These are phyloP conservation scores for Umbelopsis sp. DNA, from an alignment of 192 early-diverging fungal genomes.

Conservation along the genomic window DNA sequence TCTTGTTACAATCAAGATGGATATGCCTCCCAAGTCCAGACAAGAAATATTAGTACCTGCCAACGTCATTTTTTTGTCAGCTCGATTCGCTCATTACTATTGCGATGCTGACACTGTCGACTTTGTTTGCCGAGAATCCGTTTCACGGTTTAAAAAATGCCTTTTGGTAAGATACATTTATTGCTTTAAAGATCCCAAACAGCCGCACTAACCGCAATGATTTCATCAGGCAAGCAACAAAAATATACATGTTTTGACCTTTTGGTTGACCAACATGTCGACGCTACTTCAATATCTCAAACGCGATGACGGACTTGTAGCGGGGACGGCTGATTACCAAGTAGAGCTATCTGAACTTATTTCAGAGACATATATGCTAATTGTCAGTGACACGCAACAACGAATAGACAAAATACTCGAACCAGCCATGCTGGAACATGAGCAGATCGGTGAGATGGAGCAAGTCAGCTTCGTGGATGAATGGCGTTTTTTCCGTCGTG, in stretches of 20 bases:
- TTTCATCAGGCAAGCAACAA: constrained; percentile 23
- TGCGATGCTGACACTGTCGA: constrained; percentile 73
- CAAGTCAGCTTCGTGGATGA: constrained; percentile 61
- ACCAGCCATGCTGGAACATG: constrained; percentile 68
- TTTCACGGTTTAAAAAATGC: constrained; percentile 53
- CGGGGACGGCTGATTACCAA: constrained; percentile 72
- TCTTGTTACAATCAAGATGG: constrained; percentile 66
- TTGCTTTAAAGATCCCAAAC: background rate
- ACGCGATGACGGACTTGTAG: constrained; percentile 75
- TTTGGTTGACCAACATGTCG: constrained; percentile 85
- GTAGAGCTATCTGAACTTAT: constrained; percentile 76
- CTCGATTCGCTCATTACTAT: constrained; percentile 87
- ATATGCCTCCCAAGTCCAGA: constrained; percentile 55
- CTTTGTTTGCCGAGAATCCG: constrained; percentile 61
- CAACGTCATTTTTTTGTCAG: constrained; percentile 84
- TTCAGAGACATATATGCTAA: constrained; percentile 64
- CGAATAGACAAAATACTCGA: constrained; percentile 67
- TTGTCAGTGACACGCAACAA: constrained; percentile 64
- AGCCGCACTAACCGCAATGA: background rate
- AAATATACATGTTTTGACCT: constrained; percentile 51
- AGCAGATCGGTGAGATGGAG: constrained; percentile 71
- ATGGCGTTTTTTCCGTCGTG: constrained; percentile 57
- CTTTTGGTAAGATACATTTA: constrained; percentile 5
- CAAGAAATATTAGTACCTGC: constrained; percentile 76
- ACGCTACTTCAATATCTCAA: constrained; percentile 87